These are phyloP conservation scores for Nematocida major DNA, from an alignment of 371 early-diverging fungal species.

Conservation along the genomic window DNA sequence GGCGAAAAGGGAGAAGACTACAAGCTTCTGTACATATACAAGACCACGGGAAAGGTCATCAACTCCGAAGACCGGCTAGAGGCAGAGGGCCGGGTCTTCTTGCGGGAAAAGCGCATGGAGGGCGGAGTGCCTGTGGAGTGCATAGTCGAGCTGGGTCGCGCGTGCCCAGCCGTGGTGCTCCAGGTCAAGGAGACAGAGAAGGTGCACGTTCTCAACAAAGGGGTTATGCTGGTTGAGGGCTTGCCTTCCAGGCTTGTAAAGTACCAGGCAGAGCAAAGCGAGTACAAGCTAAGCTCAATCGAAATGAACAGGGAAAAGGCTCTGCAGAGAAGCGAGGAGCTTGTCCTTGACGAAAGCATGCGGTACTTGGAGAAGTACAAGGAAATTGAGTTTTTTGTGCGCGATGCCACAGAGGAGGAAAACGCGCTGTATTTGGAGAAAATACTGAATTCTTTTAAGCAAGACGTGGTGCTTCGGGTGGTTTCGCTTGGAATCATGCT, in stretches of 20 bases:
- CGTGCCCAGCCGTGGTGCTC: background rate
- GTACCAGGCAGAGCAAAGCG: background rate
- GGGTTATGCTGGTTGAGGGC: background rate
- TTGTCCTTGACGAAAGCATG: background rate
- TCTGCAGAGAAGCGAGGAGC: background rate
- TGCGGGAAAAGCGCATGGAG: background rate
- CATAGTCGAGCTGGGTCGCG: conserved; percentile 4
- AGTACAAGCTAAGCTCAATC: background rate
- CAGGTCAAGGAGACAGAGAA: background rate
- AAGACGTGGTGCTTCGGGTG: background rate
- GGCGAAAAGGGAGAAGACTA: background rate
- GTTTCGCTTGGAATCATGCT: background rate
- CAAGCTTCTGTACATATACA: conserved; percentile 32
- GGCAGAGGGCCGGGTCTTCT: background rate
- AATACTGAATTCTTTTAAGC: conserved; percentile 41
- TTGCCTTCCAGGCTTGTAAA: background rate
- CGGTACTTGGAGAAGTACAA: conserved; percentile 9
- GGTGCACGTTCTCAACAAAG: conserved; percentile 1
- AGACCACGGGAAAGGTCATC: background rate
- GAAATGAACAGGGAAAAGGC: background rate
- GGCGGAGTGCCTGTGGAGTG: background rate
- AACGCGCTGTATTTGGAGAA: conserved; percentile 22
- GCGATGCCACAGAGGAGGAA: conserved; percentile 15
- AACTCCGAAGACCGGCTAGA: background rate
- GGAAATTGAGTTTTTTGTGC: background rate